Percentiles rank a stretch among this genome's conserved stretches.
These are phyloP conservation scores for Neofusicoccum kwambonambiense DNA, from an alignment of 2,329 filamentous ascomycete genomes.

Conservation along the genomic window DNA sequence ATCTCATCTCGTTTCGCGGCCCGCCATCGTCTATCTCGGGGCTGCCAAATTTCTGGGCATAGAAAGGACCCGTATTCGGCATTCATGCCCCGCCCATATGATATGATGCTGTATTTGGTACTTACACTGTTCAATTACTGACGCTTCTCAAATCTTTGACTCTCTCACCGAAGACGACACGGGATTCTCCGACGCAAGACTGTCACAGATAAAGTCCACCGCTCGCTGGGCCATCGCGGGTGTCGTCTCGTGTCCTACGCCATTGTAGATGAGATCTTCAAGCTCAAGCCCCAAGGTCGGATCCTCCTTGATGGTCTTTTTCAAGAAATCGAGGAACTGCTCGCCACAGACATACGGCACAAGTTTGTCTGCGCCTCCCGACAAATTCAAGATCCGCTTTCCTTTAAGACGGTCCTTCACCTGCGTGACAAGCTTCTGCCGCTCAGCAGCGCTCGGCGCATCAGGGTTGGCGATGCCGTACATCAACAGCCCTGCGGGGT, in stretches of 20 bases:
- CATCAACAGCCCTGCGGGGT: constrained; percentile 75
- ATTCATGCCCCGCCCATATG: background rate
- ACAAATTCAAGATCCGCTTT: constrained; percentile 65
- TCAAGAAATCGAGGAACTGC: constrained; percentile 63
- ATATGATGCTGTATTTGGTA: background rate
- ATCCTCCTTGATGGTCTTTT: constrained; percentile 56
- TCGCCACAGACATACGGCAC: constrained; percentile 65
- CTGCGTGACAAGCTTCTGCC: constrained; percentile 31
- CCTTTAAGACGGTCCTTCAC: constrained; percentile 37
- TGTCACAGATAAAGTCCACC: constrained; percentile 58
- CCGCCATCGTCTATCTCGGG: background rate
- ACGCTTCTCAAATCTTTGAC: constrained; percentile 10
- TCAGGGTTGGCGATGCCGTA: constrained; percentile 24
- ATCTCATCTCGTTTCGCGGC: constrained; percentile 5
- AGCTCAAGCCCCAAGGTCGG: constrained; percentile 51
- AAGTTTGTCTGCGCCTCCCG: constrained; percentile 66
- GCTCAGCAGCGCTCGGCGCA: constrained; percentile 28
- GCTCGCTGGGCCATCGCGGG: constrained; percentile 66
- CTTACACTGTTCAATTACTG: background rate
- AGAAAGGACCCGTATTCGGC: background rate
- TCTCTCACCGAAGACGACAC: constrained; percentile 2
- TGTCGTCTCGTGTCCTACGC: constrained; percentile 68
- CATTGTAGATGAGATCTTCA: constrained; percentile 66
- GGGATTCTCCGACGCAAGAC: constrained; percentile 28
- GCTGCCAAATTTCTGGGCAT: background rate